Conservation (phyloP, 768 basidiomycete species). For the Galerina sulciceps region DNA sequence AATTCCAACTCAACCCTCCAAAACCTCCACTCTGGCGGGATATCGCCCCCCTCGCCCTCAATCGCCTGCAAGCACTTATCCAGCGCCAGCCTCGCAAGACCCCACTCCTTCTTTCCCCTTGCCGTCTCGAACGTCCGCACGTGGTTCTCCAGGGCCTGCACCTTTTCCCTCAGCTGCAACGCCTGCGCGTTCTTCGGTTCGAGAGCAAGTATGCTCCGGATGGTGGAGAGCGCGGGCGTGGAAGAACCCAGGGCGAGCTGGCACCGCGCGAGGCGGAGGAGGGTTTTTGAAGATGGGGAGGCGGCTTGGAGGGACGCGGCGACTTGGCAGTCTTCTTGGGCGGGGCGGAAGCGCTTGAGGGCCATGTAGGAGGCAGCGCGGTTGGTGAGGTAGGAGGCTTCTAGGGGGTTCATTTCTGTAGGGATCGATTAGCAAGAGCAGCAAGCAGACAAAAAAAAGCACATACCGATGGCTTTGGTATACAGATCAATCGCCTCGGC, state of each 20-base stretch:
- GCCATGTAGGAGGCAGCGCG: conserved; percentile 88
- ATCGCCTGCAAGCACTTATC: conserved; percentile 77
- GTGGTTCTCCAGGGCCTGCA: conserved; percentile 65
- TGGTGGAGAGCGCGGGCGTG: conserved; percentile 65
- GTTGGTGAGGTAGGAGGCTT: conserved; percentile 83
- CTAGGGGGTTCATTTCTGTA: conserved; percentile 60
- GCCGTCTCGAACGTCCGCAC: conserved; percentile 66
- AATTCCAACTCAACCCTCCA: conserved; percentile 84
- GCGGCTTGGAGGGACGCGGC: conserved; percentile 69
- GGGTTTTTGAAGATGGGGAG: conserved; percentile 72
- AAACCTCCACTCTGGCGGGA: conserved; percentile 79
- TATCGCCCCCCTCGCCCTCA: conserved; percentile 75
- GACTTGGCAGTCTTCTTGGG: conserved; percentile 79
- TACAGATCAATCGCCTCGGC: conserved; percentile 75
- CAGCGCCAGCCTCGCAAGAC: conserved; percentile 75
- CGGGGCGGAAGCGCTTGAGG: conserved; percentile 73
- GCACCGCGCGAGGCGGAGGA: conserved; percentile 82
- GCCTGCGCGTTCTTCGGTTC: conserved; percentile 69
- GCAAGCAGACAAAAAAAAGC: not conserved
- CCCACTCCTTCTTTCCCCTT: conserved; percentile 69
- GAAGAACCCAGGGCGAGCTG: conserved; percentile 80
- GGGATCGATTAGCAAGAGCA: not conserved
- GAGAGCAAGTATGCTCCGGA: conserved; percentile 61
- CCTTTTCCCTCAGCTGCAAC: conserved; percentile 62
- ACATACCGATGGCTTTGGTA: conserved; percentile 71